Evolutionary conservation across 805 yeast genomes (phyloP), one percentile per base, ranked within the genome.

Genomic region (Cyberlindnera euphorbiae): DNA sequence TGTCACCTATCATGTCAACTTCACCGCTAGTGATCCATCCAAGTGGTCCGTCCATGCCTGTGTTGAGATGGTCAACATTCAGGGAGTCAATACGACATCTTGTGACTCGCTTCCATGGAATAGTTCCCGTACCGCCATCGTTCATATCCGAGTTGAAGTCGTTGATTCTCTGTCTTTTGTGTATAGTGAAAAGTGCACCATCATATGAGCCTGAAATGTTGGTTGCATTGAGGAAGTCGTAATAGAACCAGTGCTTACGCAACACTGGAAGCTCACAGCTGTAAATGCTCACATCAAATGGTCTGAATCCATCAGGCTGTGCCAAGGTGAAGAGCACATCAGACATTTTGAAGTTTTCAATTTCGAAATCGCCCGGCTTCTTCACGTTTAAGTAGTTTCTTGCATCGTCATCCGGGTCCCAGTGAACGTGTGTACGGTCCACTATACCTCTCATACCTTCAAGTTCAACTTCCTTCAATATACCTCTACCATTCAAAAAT

Each of bases 1-100:
- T 77, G 54, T 93, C 97, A 7, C 96, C 97, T 45, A 86, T 64
- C 79, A 93, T 81, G 59, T 93, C 97, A 16, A 90, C 97, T 34
- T 78, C 78, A 11, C 99, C 98, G 43, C 75, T 72, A 6, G 86
- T 78, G 38, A 93, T 90, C 99, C 99, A 93, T 6, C 97, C 97
- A 60, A 93, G 87, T 10, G 97, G 96, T 0, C 99, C 98, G 36
- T 79, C 79, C 39, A 85, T 72, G 0, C 97, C 97, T 1, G 85
- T 75, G 55, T 93, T 93, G 39, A 93, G 62, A 60, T 93, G 97
- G 48, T 90, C 95, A 26, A 93, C 73, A 53, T 78, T 80, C 37
- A 93, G 72, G 19, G 87, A 79, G 55, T 93, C 97, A 25, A 89
- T 81, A 33, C 97, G 65, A 43, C 87, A 69, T 29, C 96, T 68